Percentiles rank a stretch among this genome's conserved stretches.
phyloP scores from a whole-genome alignment of 108 stramenopile genomes.

The Licmophora abbreviata region DNA sequence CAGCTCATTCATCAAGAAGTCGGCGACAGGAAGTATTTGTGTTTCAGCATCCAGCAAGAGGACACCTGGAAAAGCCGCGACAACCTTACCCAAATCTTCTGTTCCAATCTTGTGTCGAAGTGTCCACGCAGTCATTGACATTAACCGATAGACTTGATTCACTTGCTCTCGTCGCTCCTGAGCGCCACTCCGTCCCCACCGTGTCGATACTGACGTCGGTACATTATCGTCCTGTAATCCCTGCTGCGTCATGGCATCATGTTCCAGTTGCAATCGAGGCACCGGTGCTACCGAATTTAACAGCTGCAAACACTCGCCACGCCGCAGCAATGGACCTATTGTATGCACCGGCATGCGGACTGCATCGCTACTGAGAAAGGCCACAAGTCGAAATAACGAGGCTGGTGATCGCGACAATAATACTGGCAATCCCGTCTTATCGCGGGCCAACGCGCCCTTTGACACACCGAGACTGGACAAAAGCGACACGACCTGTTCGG shows the following conservation, averaged over 20 bases:
- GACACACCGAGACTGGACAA: conserved; percentile 60
- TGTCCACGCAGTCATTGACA: conserved; percentile 42
- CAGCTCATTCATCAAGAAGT: conserved; percentile 46
- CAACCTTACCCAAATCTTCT: conserved; percentile 48
- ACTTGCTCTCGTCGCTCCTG: conserved; percentile 20
- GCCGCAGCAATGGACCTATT: conserved; percentile 63
- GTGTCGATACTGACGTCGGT: background rate
- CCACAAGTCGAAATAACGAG: conserved; percentile 58
- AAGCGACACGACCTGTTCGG: conserved; percentile 47
- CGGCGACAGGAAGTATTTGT: conserved; percentile 30
- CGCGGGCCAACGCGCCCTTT: conserved; percentile 45
- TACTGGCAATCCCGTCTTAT: conserved; percentile 46
- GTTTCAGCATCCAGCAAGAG: conserved; percentile 50
- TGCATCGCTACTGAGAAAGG: conserved; percentile 54
- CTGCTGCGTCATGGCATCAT: no score
- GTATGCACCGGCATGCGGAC: conserved; percentile 44
- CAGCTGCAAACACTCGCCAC: conserved; percentile 32
- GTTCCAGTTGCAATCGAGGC: conserved; percentile 11
- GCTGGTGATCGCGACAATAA: conserved; percentile 63
- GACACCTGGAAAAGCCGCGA: conserved; percentile 55
- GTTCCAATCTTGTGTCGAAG: conserved; percentile 53
- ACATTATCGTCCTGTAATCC: background rate
- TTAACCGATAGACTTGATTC: conserved; percentile 41
- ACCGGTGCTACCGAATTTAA: conserved; percentile 59
- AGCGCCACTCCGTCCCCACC: conserved; percentile 5